phyloP scores from a whole-genome alignment of 306 rosid genomes.

The Astragalus glycyphyllos region DNA sequence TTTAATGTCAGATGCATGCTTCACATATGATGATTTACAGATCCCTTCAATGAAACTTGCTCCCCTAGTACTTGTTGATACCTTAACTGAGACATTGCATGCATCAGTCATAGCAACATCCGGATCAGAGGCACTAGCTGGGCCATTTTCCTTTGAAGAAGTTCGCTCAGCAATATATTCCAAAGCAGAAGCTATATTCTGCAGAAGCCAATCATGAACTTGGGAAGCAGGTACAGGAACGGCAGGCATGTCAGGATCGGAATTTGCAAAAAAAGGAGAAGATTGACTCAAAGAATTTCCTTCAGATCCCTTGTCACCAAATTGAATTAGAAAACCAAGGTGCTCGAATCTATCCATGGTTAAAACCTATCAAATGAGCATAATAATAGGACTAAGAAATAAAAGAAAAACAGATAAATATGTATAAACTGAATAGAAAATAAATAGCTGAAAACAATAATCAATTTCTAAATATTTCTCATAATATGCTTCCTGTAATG shows the following conservation, averaged over 20 bases:
- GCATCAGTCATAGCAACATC: slow-evolving; percentile 98
- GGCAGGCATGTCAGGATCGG: slow-evolving; percentile 99
- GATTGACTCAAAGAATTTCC: slow-evolving; percentile 76
- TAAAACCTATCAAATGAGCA: slow-evolving; percentile 71
- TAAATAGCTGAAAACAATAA: slow-evolving; percentile 19
- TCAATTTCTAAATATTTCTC: slow-evolving; percentile 16
- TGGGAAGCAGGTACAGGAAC: slow-evolving; percentile 91
- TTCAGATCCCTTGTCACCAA: slow-evolving; percentile 84
- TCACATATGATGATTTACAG: slow-evolving; percentile 88
- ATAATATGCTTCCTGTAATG: background rate
- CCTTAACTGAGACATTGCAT: slow-evolving; percentile 64
- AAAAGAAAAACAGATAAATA: slow-evolving; percentile 17
- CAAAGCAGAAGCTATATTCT: slow-evolving; percentile 81
- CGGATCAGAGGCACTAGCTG: slow-evolving; percentile 74
- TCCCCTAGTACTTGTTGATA: slow-evolving; percentile 64
- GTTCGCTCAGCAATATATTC: slow-evolving; percentile 83
- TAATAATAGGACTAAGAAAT: slow-evolving; percentile 36
- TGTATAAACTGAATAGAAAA: slow-evolving; percentile 19
- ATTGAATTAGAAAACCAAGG: slow-evolving; percentile 88
- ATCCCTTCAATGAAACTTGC: slow-evolving; percentile 91
- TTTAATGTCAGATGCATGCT: slow-evolving; percentile 84
- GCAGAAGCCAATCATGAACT: slow-evolving; percentile 87
- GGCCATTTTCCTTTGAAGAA: slow-evolving; percentile 86
- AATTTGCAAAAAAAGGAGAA: slow-evolving; percentile 97
- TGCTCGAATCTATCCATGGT: slow-evolving; percentile 94